Evolutionary conservation across 345 rosid genomes (phyloP), one percentile per base, ranked within the genome.

Genomic region (Durio zibethinus): DNA sequence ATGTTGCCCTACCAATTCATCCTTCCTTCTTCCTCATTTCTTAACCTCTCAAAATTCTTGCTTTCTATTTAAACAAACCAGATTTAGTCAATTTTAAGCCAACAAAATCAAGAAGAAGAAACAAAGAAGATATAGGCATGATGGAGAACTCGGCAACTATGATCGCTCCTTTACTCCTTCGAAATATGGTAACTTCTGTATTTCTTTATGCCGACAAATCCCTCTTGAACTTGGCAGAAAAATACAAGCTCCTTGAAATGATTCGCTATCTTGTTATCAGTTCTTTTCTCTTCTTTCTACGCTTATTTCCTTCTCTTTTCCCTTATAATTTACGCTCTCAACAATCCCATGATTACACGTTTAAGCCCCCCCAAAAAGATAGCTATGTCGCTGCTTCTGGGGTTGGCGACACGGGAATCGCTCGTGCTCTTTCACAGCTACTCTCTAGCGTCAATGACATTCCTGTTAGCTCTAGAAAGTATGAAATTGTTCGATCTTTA

Each of bases 401-500:
- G 27, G 74, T 40, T 10, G 80, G 76, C 5, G 92, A 88, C 31
- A 86, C 97, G 0, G 91, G 92, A 45, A 84, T 94, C 42, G 88
- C 88, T 35, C 89, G 97, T 42, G 91, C 93, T 23, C 93, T 93
- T 50, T 88, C 89, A n/a, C 95, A 94, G 82, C 73, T 91, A 0
- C 47, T 93, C 12, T 77, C 90, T 0, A 86, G 83, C 8, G 80
- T 91, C 52, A 91, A 82, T 63, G 93, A 87, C 53, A 78, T 92
- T 18, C 98, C 97, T 0, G 97, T 90, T 33, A 90, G 85, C 36
- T 94, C 98, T 0, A 85, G 97, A 43, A 94, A 94, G 82, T 93
- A 94, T 82, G 88, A 91, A 73, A 81, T 90, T 4, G 94, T 91
- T 68, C 77, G 95, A 73, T 86, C 93, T 6, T 77, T 94, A 31